Base-by-base conservation (phyloP, 768 basidiomycete genomes). In the Termitomyces titanicus region DNA sequence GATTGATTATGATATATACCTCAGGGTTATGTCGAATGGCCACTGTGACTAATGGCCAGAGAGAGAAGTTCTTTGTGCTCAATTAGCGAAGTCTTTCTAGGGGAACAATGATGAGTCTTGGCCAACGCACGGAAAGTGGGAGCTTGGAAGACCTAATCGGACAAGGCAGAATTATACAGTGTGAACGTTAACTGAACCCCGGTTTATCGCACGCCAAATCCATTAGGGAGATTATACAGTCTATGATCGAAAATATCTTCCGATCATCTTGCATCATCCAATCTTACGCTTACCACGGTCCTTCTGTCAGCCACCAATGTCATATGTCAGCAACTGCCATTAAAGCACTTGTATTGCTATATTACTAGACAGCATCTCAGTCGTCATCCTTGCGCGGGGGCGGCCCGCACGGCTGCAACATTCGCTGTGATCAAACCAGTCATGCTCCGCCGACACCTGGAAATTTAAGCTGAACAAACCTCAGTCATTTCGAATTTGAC, bases 401-500 rank as follows among this genome's bases (percentile, higher is more conserved):
- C 31, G 92, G 92, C 0, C 94, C 94, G 65, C 94, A 96, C 17
- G 94, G 94, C 67, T 95, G 93, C 17, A 97, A 80, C 93, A 95
- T 95, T 52, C 88, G 82, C 94, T 96, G 65, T 4, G 39, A 60
- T 47, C 31, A 46, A 47, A 38, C 54, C 52, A 45, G 56, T 45
- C 13, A 40, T 25, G 29, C 38, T 52, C 47, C 54, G 51, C 47
- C 45, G 47, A 34, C 52, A 13, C 53, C 48, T 52, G 37, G 52
- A 53, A 42, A 49, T 20, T 15, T 3, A 42, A 22, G 20, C 8
- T 12, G 40, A 35, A 68, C 72, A 18, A 55, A 95, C 96, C 88
- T 98, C 95, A 0, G 91, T 86, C 87, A 97, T 88, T 74, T 99
- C 96, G 66, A 97, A 98, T 66, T 84, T 93, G 3, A 86, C 77